A percentile compares a stretch with the other conserved stretches of the same genome.
phyloP scores from a whole-genome alignment of 495 filamentous ascomycete species.

The Poronia punctata region DNA sequence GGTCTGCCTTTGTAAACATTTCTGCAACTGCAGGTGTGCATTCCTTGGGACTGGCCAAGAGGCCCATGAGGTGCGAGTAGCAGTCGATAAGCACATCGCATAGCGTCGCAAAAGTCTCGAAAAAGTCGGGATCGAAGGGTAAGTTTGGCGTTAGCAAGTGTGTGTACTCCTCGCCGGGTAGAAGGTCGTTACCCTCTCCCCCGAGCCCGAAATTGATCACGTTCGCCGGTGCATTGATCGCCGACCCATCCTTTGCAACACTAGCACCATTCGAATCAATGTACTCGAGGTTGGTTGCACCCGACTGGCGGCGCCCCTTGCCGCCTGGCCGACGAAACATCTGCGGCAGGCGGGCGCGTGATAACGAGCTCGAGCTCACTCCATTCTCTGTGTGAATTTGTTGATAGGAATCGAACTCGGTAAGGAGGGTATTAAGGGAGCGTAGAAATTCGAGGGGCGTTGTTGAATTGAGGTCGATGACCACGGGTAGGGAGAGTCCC shows the following conservation, averaged over 20 bases:
- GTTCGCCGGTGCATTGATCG: conserved; percentile 25
- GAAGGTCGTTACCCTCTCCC: conserved; percentile 39
- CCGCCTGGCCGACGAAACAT: conserved; percentile 74
- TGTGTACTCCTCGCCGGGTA: conserved; percentile 74
- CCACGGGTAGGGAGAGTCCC: conserved; percentile 79
- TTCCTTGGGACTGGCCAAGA: conserved; percentile 59
- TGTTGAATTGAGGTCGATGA: conserved; percentile 76
- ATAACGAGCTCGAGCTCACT: conserved; percentile 59
- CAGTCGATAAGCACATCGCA: conserved; percentile 94
- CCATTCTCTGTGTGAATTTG: conserved; percentile 75
- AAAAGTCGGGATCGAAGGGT: conserved; percentile 96
- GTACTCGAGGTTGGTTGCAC: conserved; percentile 53
- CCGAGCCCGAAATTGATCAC: conserved; percentile 39
- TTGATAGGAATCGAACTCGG: conserved; percentile 91
- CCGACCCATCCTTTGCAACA: conserved; percentile 20
- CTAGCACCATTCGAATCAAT: conserved; percentile 47
- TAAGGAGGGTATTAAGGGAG: conserved; percentile 75
- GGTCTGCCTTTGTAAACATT: conserved; percentile 83
- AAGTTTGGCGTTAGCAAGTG: conserved; percentile 85
- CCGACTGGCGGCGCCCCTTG: conserved; percentile 68
- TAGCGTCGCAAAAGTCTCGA: conserved; percentile 92
- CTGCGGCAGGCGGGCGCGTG: conserved; percentile 69
- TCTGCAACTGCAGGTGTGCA: conserved; percentile 63
- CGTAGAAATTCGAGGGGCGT: conserved; percentile 78
- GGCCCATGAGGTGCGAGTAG: conserved; percentile 67